Base-by-base conservation (phyloP, 1,139 yeast species). In the Sugiyamaella paludigena region DNA sequence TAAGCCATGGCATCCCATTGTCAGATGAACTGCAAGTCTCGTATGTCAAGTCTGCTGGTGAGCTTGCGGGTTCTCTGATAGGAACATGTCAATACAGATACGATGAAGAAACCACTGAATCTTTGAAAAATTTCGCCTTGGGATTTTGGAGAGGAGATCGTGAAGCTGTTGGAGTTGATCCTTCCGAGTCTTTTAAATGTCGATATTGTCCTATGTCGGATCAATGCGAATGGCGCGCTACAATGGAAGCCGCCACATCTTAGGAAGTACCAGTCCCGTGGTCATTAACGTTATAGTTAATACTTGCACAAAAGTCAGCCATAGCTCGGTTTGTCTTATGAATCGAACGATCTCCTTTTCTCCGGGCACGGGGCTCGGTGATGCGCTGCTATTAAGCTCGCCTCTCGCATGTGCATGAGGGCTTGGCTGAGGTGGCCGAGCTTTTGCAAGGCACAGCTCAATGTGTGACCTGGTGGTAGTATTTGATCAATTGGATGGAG, bases 121-220 rank as follows among this genome's bases (percentile, higher is more conserved):
- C 58, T 29, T 41, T 62, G 33, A 13, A 60, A 19, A 53, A 56
- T 5, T 60, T 54, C 48, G 55, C 67, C n/a, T 39, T 59, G 9
- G 57, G 50, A 15, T 60, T 61, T 36, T 65, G 68, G 63, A 49
- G 48, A 12, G 66, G 64, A 29, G 36, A 36, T 6, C 55, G 67
- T 16, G 41, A 43, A 2, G 64, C 70, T 1, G 30, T 60, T 29
- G 67, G 67, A 1, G 66, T 63, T 3, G 49, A 50, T 7, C 49
- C 48, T 1, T 42, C 46, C 7, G 63, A 59, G 19, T 35, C 47
- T 13, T 15, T 33, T 34, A 61, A 60, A 35, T 62, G 66, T 48
- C 47, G 33, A 27, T 36, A 37, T 36, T 62, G 66, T 43, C 46
- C 44, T 4, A 47, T 52, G 55, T 49, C 53, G 1, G 35, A 45